Evolutionary conservation across 2,329 filamentous ascomycete genomes (phyloP), one percentile per base, ranked within the genome.

Genomic region (Alternaria consortialis): DNA sequence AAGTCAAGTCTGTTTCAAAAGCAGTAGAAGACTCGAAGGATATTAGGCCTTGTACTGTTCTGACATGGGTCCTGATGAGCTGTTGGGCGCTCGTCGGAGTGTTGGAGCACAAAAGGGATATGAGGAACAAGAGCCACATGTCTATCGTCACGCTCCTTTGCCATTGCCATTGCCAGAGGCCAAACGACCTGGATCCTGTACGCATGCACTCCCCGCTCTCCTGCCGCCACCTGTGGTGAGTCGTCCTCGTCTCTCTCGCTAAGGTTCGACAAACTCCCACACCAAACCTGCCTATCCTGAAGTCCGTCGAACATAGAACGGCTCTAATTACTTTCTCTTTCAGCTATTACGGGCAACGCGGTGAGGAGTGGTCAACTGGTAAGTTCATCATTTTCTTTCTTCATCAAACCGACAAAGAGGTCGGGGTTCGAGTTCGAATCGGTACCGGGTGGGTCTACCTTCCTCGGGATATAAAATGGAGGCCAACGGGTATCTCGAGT

Each of bases 101-200:
- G 12, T 32, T 31, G 46, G 31, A 50, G 13, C 2, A 50, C 29
- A 50, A 50, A 50, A 17, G 8, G 2, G 1, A 50, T 5, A 34
- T 15, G 15, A 42, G 46, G 2, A 34, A 36, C 25, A 13, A 20
- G 46, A 36, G 20, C 2, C 32, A 50, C 15, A 50, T 34, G 46
- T 31, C 20, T 36, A n/a, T 13, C 4, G 46, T 36, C 20, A 27
- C 13, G 20, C 11, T 20, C 46, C 13, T 11, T 27, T 36, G 46
- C 39, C 13, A 9, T 34, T n/a, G 2, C 39, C 51, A 13, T 11
- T n/a, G 39, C 51, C 39, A 5, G 2, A 53, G 15, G 40, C 51
- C 27, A 43, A 53, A 43, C 51, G 17, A 31, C n/a, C 27, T 42
- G 50, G 50, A 42, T 37, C 27, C 25, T 53, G 50, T 53, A 27